phyloP scores from a whole-genome alignment of 345 rosid species.

The Capsella bursapastoris region DNA sequence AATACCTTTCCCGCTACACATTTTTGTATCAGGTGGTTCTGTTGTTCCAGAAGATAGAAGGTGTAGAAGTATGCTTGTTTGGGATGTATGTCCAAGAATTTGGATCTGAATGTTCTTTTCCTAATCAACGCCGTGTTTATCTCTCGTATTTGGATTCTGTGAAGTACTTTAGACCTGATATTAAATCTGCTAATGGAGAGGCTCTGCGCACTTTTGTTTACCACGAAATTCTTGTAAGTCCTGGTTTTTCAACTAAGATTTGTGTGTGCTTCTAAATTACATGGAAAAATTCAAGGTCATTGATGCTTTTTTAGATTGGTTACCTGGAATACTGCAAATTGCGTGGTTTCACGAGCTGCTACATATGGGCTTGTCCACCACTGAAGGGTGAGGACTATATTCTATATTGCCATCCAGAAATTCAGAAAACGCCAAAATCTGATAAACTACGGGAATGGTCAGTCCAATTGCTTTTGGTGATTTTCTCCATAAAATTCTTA shows the following conservation, averaged over 20 bases:
- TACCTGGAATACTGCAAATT: constrained; percentile 98
- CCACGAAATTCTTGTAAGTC: constrained; percentile 93
- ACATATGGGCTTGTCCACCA: constrained; percentile 99
- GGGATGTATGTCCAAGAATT: constrained; percentile 99
- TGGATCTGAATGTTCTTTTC: constrained; percentile 89
- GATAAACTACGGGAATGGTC: constrained; percentile 98
- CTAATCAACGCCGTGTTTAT: constrained; percentile 99
- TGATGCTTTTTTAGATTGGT: constrained; percentile 65
- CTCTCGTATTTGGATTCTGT: constrained; percentile 98
- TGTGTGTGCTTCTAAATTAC: constrained; percentile 17
- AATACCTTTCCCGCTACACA: constrained; percentile 22
- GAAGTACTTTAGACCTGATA: constrained; percentile 95
- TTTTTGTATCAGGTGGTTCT: constrained; percentile 67
- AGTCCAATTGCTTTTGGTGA: constrained; percentile 46
- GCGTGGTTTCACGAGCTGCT: constrained; percentile 99
- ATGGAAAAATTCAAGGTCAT: constrained; percentile 17
- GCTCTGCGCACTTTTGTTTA: constrained; percentile 97
- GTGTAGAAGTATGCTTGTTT: constrained; percentile 97
- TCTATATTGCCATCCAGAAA: constrained; percentile 98
- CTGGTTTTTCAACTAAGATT: constrained; percentile 2
- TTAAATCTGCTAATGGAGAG: constrained; percentile 89
- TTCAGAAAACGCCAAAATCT: constrained; percentile 99
- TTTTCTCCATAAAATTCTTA: neutral
- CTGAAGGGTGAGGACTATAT: constrained; percentile 99
- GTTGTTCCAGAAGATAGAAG: constrained; percentile 98